These are phyloP conservation scores for Quercus robur DNA, from an alignment of 306 rosid genomes.

Conservation along the genomic window DNA sequence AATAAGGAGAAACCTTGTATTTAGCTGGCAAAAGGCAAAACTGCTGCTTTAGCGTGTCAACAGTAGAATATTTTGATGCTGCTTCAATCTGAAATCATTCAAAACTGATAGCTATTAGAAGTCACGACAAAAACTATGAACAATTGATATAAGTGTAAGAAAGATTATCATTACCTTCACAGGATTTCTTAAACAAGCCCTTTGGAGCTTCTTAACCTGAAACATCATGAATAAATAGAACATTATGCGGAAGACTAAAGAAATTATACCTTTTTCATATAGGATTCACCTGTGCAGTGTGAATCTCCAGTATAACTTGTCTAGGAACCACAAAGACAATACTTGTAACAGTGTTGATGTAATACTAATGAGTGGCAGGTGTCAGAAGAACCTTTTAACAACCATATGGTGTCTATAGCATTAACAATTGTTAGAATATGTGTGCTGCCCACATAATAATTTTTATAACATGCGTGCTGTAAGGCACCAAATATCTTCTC, in stretches of 20 bases:
- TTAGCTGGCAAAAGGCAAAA: constrained; percentile 71
- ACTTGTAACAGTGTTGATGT: too few species aligned
- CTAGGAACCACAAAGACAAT: too few species aligned
- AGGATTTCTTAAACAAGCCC: constrained; percentile 85
- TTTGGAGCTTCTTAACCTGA: constrained; percentile 89
- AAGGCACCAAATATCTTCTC: too few species aligned
- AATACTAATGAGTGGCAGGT: too few species aligned
- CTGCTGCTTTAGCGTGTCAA: constrained; percentile 85
- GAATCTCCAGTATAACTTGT: too few species aligned
- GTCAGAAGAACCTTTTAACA: too few species aligned
- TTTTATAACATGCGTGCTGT: too few species aligned
- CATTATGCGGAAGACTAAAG: background rate
- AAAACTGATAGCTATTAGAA: constrained; percentile 6
- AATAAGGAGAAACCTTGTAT: constrained; percentile 53
- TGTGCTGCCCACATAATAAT: too few species aligned
- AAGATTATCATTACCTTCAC: constrained; percentile 63
- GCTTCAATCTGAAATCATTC: constrained; percentile 72
- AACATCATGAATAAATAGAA: constrained; percentile 14
- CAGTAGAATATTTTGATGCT: constrained; percentile 82
- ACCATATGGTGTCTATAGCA: too few species aligned
- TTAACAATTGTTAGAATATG: too few species aligned
- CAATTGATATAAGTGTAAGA: background rate
- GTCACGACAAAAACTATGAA: background rate
- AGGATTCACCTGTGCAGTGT: too few species aligned
- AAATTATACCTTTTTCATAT: constrained; percentile 1